Evolutionary conservation across 257 asterid genomes (phyloP).

Genomic region (Plectranthus barbatus): DNA sequence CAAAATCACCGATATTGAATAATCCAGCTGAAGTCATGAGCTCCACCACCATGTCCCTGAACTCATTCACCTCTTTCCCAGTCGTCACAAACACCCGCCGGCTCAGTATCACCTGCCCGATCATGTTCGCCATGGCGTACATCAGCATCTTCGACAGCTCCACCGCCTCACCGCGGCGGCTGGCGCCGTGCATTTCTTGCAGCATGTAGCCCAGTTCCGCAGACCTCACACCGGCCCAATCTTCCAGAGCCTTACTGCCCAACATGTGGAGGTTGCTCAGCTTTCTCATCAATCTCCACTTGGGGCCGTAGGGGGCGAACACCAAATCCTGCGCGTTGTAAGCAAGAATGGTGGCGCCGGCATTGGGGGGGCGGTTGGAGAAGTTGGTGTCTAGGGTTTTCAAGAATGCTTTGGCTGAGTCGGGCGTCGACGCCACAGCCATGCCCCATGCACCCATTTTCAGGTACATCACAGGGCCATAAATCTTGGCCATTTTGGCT

Average conservation of each 20-base stretch:
- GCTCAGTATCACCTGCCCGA: conserved; percentile 41
- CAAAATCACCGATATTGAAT: conserved; percentile 43
- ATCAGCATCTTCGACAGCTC: conserved; percentile 31
- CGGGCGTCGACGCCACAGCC: conserved; percentile 45
- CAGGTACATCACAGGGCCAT: conserved; percentile 40
- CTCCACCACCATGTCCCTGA: conserved; percentile 54
- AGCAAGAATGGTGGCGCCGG: conserved; percentile 34
- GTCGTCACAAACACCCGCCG: conserved; percentile 25
- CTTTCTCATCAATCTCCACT: conserved; percentile 41
- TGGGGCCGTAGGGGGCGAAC: conserved; percentile 40
- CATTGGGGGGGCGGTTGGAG: conserved; percentile 35
- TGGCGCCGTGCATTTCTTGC: conserved; percentile 18
- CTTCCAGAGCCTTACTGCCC: conserved; percentile 30
- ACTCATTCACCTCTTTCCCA: conserved; percentile 34
- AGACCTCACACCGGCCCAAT: conserved; percentile 27
- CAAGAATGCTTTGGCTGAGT: conserved; percentile 35
- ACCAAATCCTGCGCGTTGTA: conserved; percentile 39
- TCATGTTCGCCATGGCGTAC: conserved; percentile 42
- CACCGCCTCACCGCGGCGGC: conserved; percentile 17
- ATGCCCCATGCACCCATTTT: conserved; percentile 33
- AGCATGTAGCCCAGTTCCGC: conserved; percentile 36
- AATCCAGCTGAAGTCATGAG: conserved; percentile 38
- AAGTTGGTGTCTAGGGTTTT: conserved; percentile 34
- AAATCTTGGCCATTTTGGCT: conserved; percentile 38
- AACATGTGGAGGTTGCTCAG: conserved; percentile 39